Conservation (phyloP, 768 basidiomycete species). For the Amanita fuliginea region DNA sequence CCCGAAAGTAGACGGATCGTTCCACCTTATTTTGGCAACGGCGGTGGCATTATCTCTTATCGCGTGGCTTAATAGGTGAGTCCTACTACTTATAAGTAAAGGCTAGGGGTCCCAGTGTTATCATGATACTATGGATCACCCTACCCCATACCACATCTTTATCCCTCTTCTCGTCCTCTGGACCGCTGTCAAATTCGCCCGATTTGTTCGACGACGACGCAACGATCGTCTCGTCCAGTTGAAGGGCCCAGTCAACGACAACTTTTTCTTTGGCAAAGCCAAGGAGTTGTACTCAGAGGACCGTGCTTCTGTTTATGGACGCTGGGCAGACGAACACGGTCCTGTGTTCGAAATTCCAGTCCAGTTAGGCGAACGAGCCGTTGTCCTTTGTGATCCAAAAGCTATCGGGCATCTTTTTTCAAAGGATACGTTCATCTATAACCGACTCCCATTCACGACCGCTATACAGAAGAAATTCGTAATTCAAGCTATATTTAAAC, state of each 20-base stretch:
- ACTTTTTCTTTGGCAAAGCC: background rate
- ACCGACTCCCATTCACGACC: slow-evolving; percentile 23
- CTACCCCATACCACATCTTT: too few relatives aligned
- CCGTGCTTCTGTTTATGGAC: slow-evolving; percentile 23
- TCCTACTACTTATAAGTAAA: background rate
- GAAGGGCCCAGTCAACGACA: background rate
- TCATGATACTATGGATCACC: too few relatives aligned
- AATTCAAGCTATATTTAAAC: background rate
- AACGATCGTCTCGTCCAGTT: background rate
- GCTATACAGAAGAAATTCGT: slow-evolving; percentile 28
- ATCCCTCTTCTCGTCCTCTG: background rate
- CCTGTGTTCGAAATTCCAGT: slow-evolving; percentile 28
- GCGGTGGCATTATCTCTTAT: too few relatives aligned
- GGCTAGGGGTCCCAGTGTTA: background rate
- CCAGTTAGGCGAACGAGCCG: slow-evolving; percentile 19
- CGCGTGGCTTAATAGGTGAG: background rate
- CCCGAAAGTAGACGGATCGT: too few relatives aligned
- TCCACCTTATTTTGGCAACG: too few relatives aligned
- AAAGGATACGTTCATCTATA: slow-evolving; percentile 39
- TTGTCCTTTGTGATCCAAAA: slow-evolving; percentile 36
- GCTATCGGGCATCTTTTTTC: slow-evolving; percentile 41
- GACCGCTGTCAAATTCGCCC: background rate
- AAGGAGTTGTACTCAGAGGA: background rate
- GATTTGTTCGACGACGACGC: background rate
- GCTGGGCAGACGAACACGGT: slow-evolving; percentile 39